A percentile compares a stretch with the other conserved stretches of the same genome.
Conservation (phyloP, 768 basidiomycete genomes). For the Suillus occidentalis region DNA sequence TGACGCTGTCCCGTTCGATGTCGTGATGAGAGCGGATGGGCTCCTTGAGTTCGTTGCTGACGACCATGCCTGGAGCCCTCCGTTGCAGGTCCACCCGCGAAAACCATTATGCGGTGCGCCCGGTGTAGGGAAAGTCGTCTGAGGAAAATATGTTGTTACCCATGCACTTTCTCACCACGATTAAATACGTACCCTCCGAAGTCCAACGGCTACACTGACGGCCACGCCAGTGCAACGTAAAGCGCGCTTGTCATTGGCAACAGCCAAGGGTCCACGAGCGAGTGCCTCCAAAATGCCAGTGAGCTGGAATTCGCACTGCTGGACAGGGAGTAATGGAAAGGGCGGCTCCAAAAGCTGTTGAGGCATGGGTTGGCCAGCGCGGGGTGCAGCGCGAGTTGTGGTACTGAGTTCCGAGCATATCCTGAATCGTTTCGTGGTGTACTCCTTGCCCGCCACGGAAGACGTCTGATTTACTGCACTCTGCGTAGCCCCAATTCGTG, state of each 20-base stretch:
- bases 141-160: not conserved
- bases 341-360: slow-evolving; percentile 81
- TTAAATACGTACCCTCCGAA: slow-evolving; percentile 66
- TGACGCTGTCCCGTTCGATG: slow-evolving; percentile 94
- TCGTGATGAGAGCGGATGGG: slow-evolving; percentile 99
- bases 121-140: slow-evolving; percentile 92
- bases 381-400: slow-evolving; percentile 79
- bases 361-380: slow-evolving; percentile 81
- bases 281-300: slow-evolving; percentile 90
- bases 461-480: slow-evolving; percentile 97
- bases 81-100: slow-evolving; percentile 92
- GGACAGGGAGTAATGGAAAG: slow-evolving; percentile 90
- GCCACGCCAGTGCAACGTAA: slow-evolving; percentile 96
- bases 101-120: slow-evolving; percentile 96
- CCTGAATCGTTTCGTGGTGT: slow-evolving; percentile 91
- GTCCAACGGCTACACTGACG: slow-evolving; percentile 86
- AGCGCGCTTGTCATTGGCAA: slow-evolving; percentile 90
- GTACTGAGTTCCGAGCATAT: slow-evolving; percentile 84
- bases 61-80: slow-evolving; percentile 98
- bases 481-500: slow-evolving; percentile 96
- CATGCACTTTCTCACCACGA: not conserved
- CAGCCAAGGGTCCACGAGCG: slow-evolving; percentile 92
- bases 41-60: slow-evolving; percentile 92
- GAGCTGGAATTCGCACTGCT: slow-evolving; percentile 94
- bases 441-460: slow-evolving; percentile 99